Percentiles rank a stretch among this genome's conserved stretches.
Conservation (phyloP, 768 basidiomycete genomes). For the Tricholoma hemisulphureum region DNA sequence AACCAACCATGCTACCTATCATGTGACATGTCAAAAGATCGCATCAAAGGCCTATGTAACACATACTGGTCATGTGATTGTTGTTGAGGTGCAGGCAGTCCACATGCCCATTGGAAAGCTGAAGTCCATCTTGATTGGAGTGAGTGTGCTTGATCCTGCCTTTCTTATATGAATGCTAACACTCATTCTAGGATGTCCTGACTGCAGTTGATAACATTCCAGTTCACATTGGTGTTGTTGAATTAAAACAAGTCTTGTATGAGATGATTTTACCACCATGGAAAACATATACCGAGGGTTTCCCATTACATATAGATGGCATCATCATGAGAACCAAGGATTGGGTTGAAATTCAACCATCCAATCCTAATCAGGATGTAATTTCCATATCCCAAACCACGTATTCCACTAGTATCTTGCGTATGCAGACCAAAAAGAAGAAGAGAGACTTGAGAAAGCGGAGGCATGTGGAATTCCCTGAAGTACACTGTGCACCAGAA, state of each 20-base stretch:
- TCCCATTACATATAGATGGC: neutral
- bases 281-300: slow-evolving; percentile 9
- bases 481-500: no score
- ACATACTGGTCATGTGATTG: neutral
- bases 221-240: slow-evolving; percentile 20
- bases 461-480: no score
- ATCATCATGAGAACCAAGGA: slow-evolving; percentile 5
- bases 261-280: slow-evolving; percentile 12
- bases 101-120: neutral
- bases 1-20: no score
- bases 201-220: slow-evolving; percentile 23
- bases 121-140: neutral
- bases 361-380: slow-evolving; percentile 3
- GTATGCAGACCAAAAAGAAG: neutral
- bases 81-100: neutral
- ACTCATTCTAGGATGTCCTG: slow-evolving; percentile 14
- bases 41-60: no score
- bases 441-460: neutral
- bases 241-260: slow-evolving; percentile 17
- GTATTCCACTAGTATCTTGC: slow-evolving; percentile 1
- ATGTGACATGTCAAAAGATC: no score
- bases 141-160: neutral
- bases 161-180: neutral
- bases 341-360: neutral
- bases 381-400: slow-evolving; percentile 10